Percentiles rank a stretch among this genome's conserved stretches.
Conservation (phyloP, 2,329 filamentous ascomycete genomes). For the Pseudocercospora cruenta region DNA sequence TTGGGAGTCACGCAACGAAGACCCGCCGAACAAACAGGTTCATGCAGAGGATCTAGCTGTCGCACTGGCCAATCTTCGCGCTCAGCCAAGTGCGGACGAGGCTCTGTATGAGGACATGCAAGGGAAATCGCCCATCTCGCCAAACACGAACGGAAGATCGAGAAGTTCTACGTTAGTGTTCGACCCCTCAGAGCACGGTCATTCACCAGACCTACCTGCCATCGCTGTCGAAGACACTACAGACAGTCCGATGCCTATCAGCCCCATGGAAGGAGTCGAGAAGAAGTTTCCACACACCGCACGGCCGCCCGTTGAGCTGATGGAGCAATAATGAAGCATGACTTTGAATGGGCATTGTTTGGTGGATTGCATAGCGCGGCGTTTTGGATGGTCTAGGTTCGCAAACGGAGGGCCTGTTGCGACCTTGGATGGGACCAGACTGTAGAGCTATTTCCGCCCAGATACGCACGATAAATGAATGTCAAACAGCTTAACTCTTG, state of each 20-base stretch:
- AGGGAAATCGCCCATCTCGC: slow-evolving; percentile 23
- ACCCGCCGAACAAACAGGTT: slow-evolving; percentile 67
- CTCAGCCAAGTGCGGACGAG: slow-evolving; percentile 41
- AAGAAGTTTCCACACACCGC: slow-evolving; percentile 57
- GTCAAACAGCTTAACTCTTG: background rate
- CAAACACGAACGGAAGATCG: slow-evolving; percentile 40
- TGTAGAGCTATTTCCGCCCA: background rate
- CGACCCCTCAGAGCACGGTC: slow-evolving; percentile 64
- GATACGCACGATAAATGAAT: background rate
- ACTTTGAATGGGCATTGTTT: background rate
- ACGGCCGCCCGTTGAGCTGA: slow-evolving; percentile 60
- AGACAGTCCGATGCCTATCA: slow-evolving; percentile 49
- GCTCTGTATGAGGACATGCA: slow-evolving; percentile 33
- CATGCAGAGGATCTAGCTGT: slow-evolving; percentile 64
- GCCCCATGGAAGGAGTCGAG: slow-evolving; percentile 51
- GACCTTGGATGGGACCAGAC: background rate
- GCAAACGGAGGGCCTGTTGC: background rate
- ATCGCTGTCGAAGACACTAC: slow-evolving; percentile 67
- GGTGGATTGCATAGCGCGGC: slow-evolving; percentile 8
- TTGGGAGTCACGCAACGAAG: slow-evolving; percentile 66
- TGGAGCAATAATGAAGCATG: slow-evolving; percentile 43
- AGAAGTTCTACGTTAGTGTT: slow-evolving; percentile 64
- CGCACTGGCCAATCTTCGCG: slow-evolving; percentile 59
- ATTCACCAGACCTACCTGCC: slow-evolving; percentile 62
- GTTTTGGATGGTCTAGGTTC: slow-evolving; percentile 7